These are phyloP conservation scores for Neurospora hispaniola DNA, from an alignment of 495 filamentous ascomycete species.

Conservation along the genomic window DNA sequence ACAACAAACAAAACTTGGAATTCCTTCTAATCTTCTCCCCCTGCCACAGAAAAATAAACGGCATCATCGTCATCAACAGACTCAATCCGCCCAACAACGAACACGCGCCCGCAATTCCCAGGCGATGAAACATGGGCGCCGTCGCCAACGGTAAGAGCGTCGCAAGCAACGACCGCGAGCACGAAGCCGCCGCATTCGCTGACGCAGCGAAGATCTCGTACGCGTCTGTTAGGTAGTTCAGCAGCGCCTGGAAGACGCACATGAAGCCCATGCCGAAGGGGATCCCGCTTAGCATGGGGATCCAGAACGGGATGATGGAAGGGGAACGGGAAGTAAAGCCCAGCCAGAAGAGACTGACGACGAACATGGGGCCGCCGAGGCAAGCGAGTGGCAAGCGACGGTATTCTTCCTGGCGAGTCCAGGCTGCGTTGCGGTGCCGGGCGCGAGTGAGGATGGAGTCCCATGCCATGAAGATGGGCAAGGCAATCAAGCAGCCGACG, in stretches of 20 bases:
- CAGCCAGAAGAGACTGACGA: constrained; percentile 59
- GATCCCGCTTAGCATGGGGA: constrained; percentile 52
- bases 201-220: constrained; percentile 64
- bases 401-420: constrained; percentile 43
- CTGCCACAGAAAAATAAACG: constrained; percentile 33
- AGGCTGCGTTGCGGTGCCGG: constrained; percentile 12
- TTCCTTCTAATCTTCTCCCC: constrained; percentile 26
- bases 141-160: constrained; percentile 46
- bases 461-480: constrained; percentile 42
- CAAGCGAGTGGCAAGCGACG: constrained; percentile 58
- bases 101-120: constrained; percentile 29
- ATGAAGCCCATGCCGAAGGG: constrained; percentile 61
- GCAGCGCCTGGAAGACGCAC: constrained; percentile 39
- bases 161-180: constrained; percentile 50
- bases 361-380: constrained; percentile 52
- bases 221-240: constrained; percentile 69
- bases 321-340: constrained; percentile 54
- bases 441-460: constrained; percentile 22
- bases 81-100: constrained; percentile 29
- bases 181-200: constrained; percentile 55
- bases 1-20: constrained; percentile 27
- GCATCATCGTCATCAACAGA: constrained; percentile 28
- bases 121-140: constrained; percentile 25
- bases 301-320: constrained; percentile 46
- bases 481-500: constrained; percentile 33